A percentile compares a stretch with the other conserved stretches of the same genome.
These are phyloP conservation scores for Fraxinus nigra DNA, from an alignment of 305 asterid species.

Conservation along the genomic window DNA sequence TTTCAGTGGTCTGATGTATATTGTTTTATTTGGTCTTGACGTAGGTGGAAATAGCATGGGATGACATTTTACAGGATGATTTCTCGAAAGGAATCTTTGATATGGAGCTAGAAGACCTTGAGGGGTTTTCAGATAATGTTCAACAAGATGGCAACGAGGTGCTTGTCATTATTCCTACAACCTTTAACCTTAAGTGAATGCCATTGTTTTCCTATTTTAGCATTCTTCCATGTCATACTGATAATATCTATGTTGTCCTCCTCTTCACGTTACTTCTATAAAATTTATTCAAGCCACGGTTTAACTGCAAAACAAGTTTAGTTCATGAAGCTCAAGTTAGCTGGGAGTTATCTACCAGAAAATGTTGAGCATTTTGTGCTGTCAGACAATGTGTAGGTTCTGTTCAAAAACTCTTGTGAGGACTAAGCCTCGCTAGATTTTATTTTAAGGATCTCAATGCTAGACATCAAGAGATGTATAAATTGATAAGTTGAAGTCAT, in stretches of 20 bases:
- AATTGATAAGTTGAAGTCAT: neutral
- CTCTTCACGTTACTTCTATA: neutral
- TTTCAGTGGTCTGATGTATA: constrained; percentile 2
- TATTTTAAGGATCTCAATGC: neutral
- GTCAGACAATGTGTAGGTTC: neutral
- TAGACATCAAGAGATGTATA: neutral
- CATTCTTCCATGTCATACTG: neutral
- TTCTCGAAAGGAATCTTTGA: constrained; percentile 82
- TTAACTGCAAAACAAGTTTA: neutral
- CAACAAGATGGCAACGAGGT: constrained; percentile 60
- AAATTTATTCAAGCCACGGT: neutral
- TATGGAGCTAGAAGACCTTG: constrained; percentile 82
- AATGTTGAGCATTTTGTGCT: neutral
- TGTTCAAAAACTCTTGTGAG: neutral
- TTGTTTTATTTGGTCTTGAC: constrained; percentile 14
- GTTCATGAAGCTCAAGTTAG: neutral
- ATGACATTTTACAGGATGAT: constrained; percentile 74
- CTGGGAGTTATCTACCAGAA: neutral
- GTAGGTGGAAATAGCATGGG: constrained; percentile 85
- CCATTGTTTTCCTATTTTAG: neutral
- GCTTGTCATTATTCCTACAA: constrained; percentile 1
- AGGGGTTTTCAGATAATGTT: constrained; percentile 43
- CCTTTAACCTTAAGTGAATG: constrained; percentile 10
- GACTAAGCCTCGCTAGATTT: neutral
- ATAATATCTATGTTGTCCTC: neutral